Evolutionary conservation across 306 rosid species (phyloP).

Genomic region (Trifolium repens): DNA sequence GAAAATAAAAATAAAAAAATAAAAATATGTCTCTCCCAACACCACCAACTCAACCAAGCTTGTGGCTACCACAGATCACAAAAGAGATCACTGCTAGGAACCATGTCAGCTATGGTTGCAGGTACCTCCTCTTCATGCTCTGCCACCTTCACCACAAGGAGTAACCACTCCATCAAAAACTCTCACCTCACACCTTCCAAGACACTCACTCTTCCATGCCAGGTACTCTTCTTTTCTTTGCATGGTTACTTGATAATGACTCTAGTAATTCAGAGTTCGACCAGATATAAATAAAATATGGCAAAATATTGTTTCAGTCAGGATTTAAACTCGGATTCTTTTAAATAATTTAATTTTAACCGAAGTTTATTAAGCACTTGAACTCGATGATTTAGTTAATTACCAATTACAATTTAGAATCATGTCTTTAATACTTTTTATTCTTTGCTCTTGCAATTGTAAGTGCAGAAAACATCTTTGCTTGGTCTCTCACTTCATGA

Average conservation of each 20-base stretch:
- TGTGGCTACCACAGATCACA: not conserved
- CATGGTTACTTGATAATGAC: not conserved
- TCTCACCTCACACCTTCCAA: slow-evolving; percentile 51
- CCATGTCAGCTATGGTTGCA: slow-evolving; percentile 74
- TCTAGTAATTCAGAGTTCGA: not conserved
- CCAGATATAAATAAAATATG: not conserved
- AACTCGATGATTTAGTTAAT: not conserved
- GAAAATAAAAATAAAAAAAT: not conserved
- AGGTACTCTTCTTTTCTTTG: slow-evolving; percentile 46
- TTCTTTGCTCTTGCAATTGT: not conserved
- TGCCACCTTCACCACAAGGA: slow-evolving; percentile 59
- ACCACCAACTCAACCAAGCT: slow-evolving; percentile 1
- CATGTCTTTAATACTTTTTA: not conserved
- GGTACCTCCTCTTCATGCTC: slow-evolving; percentile 63
- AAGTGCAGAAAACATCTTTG: slow-evolving; percentile 67
- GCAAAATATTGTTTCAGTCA: not conserved
- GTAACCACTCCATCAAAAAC: slow-evolving; percentile 44
- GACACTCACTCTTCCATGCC: slow-evolving; percentile 43
- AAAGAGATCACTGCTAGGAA: not conserved
- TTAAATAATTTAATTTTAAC: not conserved
- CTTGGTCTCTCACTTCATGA: slow-evolving; percentile 78
- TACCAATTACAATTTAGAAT: not conserved
- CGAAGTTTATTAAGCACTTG: not conserved
- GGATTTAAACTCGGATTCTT: not conserved
- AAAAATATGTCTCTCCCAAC: slow-evolving; percentile 2